Conservation (phyloP, 164 flowering plant species). For the Chimonanthus praecox region DNA sequence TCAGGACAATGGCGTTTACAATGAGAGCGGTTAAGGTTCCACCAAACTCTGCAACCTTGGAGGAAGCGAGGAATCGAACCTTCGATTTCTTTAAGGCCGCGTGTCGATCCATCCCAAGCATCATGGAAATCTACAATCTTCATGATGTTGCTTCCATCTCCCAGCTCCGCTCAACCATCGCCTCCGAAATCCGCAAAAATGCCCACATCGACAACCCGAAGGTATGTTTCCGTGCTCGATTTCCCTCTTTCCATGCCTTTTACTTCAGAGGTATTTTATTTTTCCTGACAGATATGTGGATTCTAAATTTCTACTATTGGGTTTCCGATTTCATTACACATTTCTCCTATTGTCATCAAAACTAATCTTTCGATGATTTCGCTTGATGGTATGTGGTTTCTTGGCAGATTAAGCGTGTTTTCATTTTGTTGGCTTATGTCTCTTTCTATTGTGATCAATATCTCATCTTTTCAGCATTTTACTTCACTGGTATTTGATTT, state of each 20-base stretch:
- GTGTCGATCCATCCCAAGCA: slow-evolving; percentile 66
- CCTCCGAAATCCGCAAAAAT: slow-evolving; percentile 77
- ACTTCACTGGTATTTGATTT: background rate
- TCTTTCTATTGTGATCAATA: background rate
- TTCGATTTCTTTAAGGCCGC: slow-evolving; percentile 76
- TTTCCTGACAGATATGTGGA: background rate
- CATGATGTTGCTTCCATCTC: slow-evolving; percentile 58
- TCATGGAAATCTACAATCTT: slow-evolving; percentile 81
- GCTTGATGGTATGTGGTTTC: background rate
- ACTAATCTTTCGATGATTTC: background rate
- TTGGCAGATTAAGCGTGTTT: background rate
- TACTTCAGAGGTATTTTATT: background rate
- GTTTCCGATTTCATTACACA: background rate
- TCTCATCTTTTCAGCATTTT: no score
- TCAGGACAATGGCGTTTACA: slow-evolving; percentile 46
- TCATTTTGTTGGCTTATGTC: background rate
- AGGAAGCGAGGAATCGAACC: slow-evolving; percentile 59
- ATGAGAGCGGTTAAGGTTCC: slow-evolving; percentile 49
- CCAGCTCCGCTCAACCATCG: slow-evolving; percentile 66
- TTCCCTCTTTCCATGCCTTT: background rate
- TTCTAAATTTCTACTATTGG: background rate
- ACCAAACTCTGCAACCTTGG: slow-evolving; percentile 69
- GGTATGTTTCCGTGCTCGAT: slow-evolving; percentile 24
- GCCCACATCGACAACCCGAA: slow-evolving; percentile 60
- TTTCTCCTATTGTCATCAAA: background rate